Evolutionary conservation across 352 stramenopile species (phyloP).

Genomic region (Phytophthora foliorum): DNA sequence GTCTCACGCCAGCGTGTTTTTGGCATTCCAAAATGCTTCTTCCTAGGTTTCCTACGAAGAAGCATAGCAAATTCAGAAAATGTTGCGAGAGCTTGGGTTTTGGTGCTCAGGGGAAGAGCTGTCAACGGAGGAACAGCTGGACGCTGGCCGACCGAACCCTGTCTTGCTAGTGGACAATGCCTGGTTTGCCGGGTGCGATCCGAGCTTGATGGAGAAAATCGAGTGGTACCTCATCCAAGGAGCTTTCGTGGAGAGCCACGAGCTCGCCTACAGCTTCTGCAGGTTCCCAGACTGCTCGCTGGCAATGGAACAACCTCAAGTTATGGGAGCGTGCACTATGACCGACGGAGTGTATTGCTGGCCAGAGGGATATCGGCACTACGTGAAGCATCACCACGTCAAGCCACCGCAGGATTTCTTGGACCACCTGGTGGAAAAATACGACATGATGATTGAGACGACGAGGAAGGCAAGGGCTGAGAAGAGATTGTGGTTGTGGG

Average conservation of each 20-base stretch:
- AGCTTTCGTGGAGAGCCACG: conserved; percentile 79
- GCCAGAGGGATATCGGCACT: conserved; percentile 86
- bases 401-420: conserved; percentile 68
- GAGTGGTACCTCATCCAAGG: conserved; percentile 67
- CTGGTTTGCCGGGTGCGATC: conserved; percentile 48
- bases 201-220: conserved; percentile 37
- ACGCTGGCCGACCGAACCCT: conserved; percentile 55
- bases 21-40: conserved; percentile 1
- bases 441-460: conserved; percentile 36
- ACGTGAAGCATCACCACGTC: conserved; percentile 72
- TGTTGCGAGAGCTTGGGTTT: conserved; percentile 64
- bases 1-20: too few species aligned
- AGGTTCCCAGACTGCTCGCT: conserved; percentile 63
- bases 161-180: conserved; percentile 55
- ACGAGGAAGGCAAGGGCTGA: conserved; percentile 34
- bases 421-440: conserved; percentile 56
- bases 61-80: conserved; percentile 13
- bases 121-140: background rate
- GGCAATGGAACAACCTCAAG: conserved; percentile 44
- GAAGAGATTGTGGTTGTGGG: conserved; percentile 67
- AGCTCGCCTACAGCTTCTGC: conserved; percentile 86
- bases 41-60: background rate
- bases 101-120: conserved; percentile 45
- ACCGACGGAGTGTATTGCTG: conserved; percentile 83
- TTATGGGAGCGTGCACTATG: conserved; percentile 81